These are phyloP conservation scores for Termitomyces sp. DNA, from an alignment of 768 basidiomycete genomes.

Conservation along the genomic window DNA sequence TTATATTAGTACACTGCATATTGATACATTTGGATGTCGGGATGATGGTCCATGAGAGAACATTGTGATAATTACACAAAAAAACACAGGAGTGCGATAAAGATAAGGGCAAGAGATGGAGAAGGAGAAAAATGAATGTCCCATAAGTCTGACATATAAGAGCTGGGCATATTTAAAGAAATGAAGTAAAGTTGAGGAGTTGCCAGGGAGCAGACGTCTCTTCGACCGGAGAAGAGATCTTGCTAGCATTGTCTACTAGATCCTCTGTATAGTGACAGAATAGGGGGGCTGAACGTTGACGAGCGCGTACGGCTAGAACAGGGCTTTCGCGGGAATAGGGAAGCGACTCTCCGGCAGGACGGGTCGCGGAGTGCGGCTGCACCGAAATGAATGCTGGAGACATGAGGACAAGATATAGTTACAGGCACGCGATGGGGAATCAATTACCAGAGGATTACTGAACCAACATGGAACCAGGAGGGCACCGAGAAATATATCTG, in stretches of 20 bases:
- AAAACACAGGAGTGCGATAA: too few relatives aligned
- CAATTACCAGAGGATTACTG: too few relatives aligned
- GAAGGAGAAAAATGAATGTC: not conserved
- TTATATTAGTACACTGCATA: conserved; percentile 1
- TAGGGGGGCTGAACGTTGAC: conserved; percentile 8
- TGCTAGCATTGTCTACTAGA: not conserved
- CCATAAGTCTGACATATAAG: too few relatives aligned
- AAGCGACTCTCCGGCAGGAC: conserved; percentile 16
- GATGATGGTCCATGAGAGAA: not conserved
- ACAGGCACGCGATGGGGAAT: too few relatives aligned
- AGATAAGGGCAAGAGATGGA: not conserved
- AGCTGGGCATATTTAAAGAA: too few relatives aligned
- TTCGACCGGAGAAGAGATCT: not conserved
- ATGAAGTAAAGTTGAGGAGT: not conserved
- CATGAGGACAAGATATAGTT: not conserved
- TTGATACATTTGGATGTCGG: conserved; percentile 1
- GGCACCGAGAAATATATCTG: conserved; percentile 18
- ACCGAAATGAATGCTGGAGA: not conserved
- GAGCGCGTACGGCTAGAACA: not conserved
- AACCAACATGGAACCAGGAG: conserved; percentile 24
- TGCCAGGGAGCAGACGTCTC: not conserved
- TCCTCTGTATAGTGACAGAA: conserved; percentile 1
- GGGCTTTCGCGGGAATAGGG: conserved; percentile 12
- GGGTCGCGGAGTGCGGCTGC: not conserved
- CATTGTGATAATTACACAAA: not conserved